A percentile compares a stretch with the other conserved stretches of the same genome.
These are phyloP conservation scores for Penicillium subrubescens DNA, from an alignment of 495 filamentous ascomycete species.

Conservation along the genomic window DNA sequence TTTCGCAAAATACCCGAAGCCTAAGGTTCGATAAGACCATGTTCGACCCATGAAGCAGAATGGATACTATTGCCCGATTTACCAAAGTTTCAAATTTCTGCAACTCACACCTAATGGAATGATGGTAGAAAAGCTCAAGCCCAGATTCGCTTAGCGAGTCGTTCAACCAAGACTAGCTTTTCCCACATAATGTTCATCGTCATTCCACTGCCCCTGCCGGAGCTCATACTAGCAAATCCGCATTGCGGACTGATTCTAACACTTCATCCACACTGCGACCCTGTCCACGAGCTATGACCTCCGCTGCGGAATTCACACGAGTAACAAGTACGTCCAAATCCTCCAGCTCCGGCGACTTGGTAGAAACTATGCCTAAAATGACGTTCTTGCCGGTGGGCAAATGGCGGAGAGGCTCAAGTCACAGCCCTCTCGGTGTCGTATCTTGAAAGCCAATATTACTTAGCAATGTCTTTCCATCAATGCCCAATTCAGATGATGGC, in stretches of 20 bases:
- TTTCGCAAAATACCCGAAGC: too few relatives aligned
- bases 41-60: too few relatives aligned
- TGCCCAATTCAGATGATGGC: background rate
- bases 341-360: conserved; percentile 20
- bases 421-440: conserved; percentile 22
- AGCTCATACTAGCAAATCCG: conserved; percentile 60
- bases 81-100: too few relatives aligned
- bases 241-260: conserved; percentile 62
- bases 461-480: background rate
- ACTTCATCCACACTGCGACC: conserved; percentile 37
- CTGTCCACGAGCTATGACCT: conserved; percentile 52
- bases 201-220: conserved; percentile 54
- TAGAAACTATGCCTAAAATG: conserved; percentile 26
- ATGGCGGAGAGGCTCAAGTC: conserved; percentile 25
- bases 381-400: conserved; percentile 25
- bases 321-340: conserved; percentile 40
- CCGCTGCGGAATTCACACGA: conserved; percentile 56
- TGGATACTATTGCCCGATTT: too few relatives aligned
- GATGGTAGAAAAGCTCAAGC: too few relatives aligned
- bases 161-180: conserved; percentile 30
- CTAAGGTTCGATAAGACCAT: too few relatives aligned
- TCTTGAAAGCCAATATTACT: background rate
- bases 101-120: too few relatives aligned
- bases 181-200: conserved; percentile 58
- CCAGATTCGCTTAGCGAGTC: too few relatives aligned